A percentile compares a stretch with the other conserved stretches of the same genome.
Conservation (phyloP, 1,284 basidiomycete genomes). For the Ceratobasidium sp. region DNA sequence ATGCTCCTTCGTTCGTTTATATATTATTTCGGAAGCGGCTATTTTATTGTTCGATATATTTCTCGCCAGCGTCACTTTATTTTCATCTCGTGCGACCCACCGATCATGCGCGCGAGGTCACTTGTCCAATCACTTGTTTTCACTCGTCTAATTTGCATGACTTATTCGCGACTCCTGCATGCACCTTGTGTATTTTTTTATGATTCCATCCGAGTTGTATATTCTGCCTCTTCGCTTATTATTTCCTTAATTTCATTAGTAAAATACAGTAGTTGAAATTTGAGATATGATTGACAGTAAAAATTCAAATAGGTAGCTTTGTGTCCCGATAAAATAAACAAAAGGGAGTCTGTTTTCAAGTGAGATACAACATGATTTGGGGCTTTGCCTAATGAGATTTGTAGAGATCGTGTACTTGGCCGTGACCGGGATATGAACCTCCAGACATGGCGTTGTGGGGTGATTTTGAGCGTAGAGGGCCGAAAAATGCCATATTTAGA, state of each 20-base stretch:
- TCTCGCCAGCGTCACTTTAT: background rate
- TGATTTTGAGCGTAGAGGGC: no score
- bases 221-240: slow-evolving; percentile 25
- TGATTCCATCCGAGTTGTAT: slow-evolving; percentile 21
- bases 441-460: no score
- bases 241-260: slow-evolving; percentile 29
- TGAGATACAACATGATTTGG: no score
- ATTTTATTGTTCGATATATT: slow-evolving; percentile 29
- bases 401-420: no score
- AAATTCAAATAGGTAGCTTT: slow-evolving; percentile 4
- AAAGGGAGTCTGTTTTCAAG: no score
- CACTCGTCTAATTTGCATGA: slow-evolving; percentile 27
- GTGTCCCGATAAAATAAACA: no score
- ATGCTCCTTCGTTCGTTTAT: slow-evolving; percentile 1
- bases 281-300: background rate
- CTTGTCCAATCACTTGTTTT: background rate
- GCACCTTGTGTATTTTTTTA: slow-evolving; percentile 35
- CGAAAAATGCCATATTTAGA: no score
- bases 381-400: no score
- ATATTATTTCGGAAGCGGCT: slow-evolving; percentile 22
- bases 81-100: background rate
- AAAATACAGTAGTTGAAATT: slow-evolving; percentile 21
- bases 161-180: slow-evolving; percentile 25
- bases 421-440: no score
- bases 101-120: no score